Conservation (phyloP, 139 green algal genomes). For the Coelastrella sp. region DNA sequence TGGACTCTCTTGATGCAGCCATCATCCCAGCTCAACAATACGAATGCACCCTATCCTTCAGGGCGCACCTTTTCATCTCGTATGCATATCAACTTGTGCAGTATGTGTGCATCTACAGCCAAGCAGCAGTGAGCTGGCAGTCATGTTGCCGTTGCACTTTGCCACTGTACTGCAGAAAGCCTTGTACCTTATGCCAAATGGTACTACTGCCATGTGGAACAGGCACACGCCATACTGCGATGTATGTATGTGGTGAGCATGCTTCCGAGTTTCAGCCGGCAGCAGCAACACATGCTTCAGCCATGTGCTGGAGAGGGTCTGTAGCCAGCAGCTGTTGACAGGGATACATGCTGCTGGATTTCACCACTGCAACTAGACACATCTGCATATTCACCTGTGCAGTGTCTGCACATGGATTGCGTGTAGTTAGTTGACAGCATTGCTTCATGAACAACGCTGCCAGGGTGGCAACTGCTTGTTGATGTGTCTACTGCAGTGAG, state of each 20-base stretch:
- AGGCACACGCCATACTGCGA: slow-evolving; percentile 26
- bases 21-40: neutral
- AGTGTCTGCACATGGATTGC: too few species aligned
- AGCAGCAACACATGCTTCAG: neutral
- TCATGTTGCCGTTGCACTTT: neutral
- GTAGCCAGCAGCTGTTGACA: neutral
- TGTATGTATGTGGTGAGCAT: slow-evolving; percentile 53
- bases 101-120: neutral
- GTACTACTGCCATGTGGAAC: slow-evolving; percentile 66
- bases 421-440: too few species aligned
- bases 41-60: neutral
- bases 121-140: too few species aligned
- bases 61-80: too few species aligned
- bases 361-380: neutral
- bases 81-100: neutral
- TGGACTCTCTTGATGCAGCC: neutral
- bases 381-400: neutral
- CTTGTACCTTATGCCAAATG: slow-evolving; percentile 58
- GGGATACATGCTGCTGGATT: neutral
- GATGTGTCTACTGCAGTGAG: too few species aligned
- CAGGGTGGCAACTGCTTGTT: neutral
- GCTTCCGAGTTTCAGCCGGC: neutral
- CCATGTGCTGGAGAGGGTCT: too few species aligned
- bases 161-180: slow-evolving; percentile 47
- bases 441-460: neutral